phyloP scores from a whole-genome alignment of 2,329 filamentous ascomycete species.

The Botrytis deweyae region DNA sequence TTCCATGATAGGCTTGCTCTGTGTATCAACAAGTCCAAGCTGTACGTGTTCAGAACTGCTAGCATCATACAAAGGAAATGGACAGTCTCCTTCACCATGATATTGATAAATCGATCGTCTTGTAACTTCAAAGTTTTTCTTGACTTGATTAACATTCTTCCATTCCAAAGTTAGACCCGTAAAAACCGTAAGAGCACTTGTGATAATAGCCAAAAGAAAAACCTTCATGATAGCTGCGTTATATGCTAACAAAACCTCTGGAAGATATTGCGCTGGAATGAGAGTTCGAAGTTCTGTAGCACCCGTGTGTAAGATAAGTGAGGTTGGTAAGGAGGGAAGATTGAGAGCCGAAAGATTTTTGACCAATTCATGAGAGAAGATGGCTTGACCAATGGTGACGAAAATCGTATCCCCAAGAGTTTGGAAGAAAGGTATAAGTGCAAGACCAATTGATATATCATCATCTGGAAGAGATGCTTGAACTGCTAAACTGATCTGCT shows the following conservation, averaged over 20 bases:
- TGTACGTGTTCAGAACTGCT: background rate
- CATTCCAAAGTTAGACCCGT: constrained; percentile 54
- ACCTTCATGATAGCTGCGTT: constrained; percentile 52
- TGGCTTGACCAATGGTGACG: constrained; percentile 37
- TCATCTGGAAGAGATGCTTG: constrained; percentile 34
- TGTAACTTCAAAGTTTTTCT: constrained; percentile 22
- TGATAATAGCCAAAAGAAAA: constrained; percentile 54
- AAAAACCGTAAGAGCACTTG: constrained; percentile 49
- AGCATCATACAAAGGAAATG: background rate
- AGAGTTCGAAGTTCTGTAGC: constrained; percentile 52
- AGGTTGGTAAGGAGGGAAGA: constrained; percentile 20
- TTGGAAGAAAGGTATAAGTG: constrained; percentile 41
- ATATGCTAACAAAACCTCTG: constrained; percentile 52
- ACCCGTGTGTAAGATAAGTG: constrained; percentile 41
- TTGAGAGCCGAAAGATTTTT: constrained; percentile 23
- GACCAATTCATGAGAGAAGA: constrained; percentile 36
- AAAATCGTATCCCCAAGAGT: constrained; percentile 42
- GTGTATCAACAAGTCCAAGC: background rate
- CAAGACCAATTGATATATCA: constrained; percentile 38
- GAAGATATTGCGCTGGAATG: constrained; percentile 42
- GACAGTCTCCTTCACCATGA: background rate
- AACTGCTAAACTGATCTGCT: constrained; percentile 35
- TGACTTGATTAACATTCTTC: constrained; percentile 54
- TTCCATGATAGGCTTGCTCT: background rate
- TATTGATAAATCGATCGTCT: background rate